These are phyloP conservation scores for Solanum gracilifrons DNA, from an alignment of 257 asterid genomes.

Conservation along the genomic window DNA sequence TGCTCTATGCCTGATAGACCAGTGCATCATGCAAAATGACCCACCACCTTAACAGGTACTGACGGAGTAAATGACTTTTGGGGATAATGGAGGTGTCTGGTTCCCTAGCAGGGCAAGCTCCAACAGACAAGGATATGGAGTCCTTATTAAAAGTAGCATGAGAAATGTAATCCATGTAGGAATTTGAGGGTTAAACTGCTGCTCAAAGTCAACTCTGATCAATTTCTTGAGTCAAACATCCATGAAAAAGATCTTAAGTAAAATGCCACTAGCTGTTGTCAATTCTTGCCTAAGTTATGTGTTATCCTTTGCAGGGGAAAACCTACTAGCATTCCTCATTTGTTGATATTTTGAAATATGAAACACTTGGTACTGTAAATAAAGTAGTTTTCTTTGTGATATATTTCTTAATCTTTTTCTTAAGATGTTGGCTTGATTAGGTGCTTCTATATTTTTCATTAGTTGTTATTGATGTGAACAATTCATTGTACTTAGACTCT, in stretches of 20 bases:
- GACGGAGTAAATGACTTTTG: neutral
- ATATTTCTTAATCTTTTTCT: neutral
- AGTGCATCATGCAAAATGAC: neutral
- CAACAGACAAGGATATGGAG: neutral
- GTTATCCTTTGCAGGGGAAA: neutral
- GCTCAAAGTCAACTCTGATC: neutral
- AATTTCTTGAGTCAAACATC: neutral
- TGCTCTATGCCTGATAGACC: neutral
- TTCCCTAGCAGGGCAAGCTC: neutral
- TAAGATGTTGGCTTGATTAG: neutral
- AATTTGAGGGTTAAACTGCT: neutral
- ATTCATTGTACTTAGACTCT: neutral
- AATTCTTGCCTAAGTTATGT: neutral
- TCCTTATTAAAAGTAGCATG: neutral
- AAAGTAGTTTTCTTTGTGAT: neutral
- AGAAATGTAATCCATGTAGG: neutral
- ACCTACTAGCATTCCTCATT: neutral
- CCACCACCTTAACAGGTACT: neutral
- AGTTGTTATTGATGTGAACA: neutral
- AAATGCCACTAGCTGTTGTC: neutral
- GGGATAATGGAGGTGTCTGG: neutral
- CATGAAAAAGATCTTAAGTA: neutral
- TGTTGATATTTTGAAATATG: neutral
- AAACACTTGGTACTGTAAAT: neutral
- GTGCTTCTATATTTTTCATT: neutral